Base-by-base conservation (phyloP, 2,329 filamentous ascomycete species). In the Ciborinia camelliae region DNA sequence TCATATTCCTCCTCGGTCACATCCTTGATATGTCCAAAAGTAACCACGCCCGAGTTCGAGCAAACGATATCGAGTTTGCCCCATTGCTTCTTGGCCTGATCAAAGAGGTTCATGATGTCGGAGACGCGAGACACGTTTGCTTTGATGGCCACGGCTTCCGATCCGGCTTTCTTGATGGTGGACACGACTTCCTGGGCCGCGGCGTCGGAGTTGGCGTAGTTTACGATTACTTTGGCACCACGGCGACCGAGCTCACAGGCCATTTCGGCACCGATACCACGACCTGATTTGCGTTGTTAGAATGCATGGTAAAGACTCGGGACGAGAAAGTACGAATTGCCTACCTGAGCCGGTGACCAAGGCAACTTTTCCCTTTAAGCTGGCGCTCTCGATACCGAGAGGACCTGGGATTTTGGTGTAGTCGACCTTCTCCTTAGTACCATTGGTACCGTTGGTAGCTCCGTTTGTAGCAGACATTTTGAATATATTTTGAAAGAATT, bases 221-320 rank as follows among this genome's bases (percentile, higher is more conserved):
- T 73, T 41, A 80, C 75, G 70, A 90, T 80, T 61, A 90, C 80
- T 63, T 80, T 84, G 71, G 86, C 87, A 61, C 87, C 87, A 66
- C 86, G 84, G 67, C 82, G 80, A 66, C 83, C 87, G 64, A 90
- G 84, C 77, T 89, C 85, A 62, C 84, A 79, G 62, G 86, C 87
- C 81, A 89, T 89, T 70, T 84, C 84, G 62, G 83, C 82, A 66
- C 87, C 87, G 69, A 90, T 89, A 70, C 86, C 87, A 75, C 86
- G 85, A 72, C 84, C 81, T 84, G 65, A 53, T 41, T 58, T 15
- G 23, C 3, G 35, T 20, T 37, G 43, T 30, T 43, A 23, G 28
- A 12, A 20, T 47, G 15, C 28, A 35, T 5, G 23, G 18, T 10
- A 41, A 37, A 20, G 37, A 5, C n/a, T n/a, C n/a, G n/a, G n/a